Evolutionary conservation across 2,329 filamentous ascomycete species (phyloP), one percentile per base, ranked within the genome.

Genomic region (Xylaria sp.): DNA sequence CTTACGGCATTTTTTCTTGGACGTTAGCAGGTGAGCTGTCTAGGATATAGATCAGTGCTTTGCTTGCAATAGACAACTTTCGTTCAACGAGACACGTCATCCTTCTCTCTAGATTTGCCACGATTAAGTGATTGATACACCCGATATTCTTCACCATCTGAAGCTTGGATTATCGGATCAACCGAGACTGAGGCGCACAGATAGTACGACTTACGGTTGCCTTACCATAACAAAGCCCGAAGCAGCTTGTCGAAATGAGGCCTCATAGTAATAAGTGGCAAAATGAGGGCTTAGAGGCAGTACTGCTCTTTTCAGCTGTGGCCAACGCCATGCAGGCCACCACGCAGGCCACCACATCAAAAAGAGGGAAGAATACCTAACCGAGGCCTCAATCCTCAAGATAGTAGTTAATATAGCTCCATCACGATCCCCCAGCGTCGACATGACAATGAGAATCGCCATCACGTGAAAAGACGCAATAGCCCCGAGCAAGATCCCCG

Each of bases 1-100:
- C 39, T 27, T 34, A 45, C 14, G 36, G 11, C 6, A 55, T 17
- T 11, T 8, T 17, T 42, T 14, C 34, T 36, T 36, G 34, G 11
- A 42, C 11, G 39, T 42, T 11, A 7, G 2, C 39, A 42, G 39
- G 6, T 42, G 12, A 11, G 14, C 39, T 17, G 4, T 17, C 47
- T 21, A 48, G 47, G 47, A 48, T 17, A 61, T 62, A 62, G 34
- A 59, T 42, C 27, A 17, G 27, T 45, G 45, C 24, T 19, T 6
- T 57, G 42, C 39, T 53, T 59, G 34, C 36, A 67, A 67, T 67
- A 54, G 17, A 67, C 47, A 39, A 3, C 54, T 32, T 54, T 55
- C 48, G 14, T 30, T 17, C 34, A 48, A 48, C 5, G 14, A 8
- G 1, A 12, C 27, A n/a, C 12, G 45, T 21, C 32, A 2, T 24